Conservation (phyloP, 2,329 filamentous ascomycete species). For the Clonostachys rosea region DNA sequence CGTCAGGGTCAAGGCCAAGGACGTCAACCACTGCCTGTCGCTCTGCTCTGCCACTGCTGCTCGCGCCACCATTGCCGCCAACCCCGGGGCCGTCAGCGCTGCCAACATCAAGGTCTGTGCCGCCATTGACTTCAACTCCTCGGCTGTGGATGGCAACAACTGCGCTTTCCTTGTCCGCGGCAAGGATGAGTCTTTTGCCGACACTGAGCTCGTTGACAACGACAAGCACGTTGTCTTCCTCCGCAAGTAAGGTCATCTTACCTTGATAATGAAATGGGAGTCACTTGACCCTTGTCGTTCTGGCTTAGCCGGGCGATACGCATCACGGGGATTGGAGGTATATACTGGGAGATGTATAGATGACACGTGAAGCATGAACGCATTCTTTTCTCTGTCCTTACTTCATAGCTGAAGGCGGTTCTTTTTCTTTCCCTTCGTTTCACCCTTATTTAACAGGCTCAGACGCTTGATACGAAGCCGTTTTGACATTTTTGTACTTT, state of each 20-base stretch:
- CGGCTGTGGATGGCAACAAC: slow-evolving; percentile 9
- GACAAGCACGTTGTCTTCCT: slow-evolving; percentile 10
- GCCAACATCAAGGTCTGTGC: slow-evolving; percentile 11
- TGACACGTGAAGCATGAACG: too few species aligned
- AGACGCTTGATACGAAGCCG: too few species aligned
- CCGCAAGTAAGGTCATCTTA: slow-evolving; percentile 9
- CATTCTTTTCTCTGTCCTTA: too few species aligned
- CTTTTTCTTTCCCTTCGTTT: too few species aligned
- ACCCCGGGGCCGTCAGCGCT: slow-evolving; percentile 6
- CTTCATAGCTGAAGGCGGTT: too few species aligned
- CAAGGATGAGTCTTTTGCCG: slow-evolving; percentile 12
- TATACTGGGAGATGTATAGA: too few species aligned
- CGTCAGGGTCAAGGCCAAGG: slow-evolving; percentile 7
- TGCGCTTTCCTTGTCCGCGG: slow-evolving; percentile 13
- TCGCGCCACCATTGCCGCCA: slow-evolving; percentile 8
- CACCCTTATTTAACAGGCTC: too few species aligned
- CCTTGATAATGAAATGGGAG: too few species aligned
- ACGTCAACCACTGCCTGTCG: slow-evolving; percentile 15
- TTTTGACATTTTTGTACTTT: too few species aligned
- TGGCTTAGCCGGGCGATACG: too few species aligned
- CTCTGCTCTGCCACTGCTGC: slow-evolving; percentile 12
- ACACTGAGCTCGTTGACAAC: slow-evolving; percentile 11
- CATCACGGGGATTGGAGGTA: too few species aligned
- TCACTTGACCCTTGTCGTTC: too few species aligned
- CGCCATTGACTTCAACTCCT: slow-evolving; percentile 11